Percentiles rank a stretch among this genome's conserved stretches.
phyloP scores from a whole-genome alignment of 768 basidiomycete genomes.

The Amanita phalloides region DNA sequence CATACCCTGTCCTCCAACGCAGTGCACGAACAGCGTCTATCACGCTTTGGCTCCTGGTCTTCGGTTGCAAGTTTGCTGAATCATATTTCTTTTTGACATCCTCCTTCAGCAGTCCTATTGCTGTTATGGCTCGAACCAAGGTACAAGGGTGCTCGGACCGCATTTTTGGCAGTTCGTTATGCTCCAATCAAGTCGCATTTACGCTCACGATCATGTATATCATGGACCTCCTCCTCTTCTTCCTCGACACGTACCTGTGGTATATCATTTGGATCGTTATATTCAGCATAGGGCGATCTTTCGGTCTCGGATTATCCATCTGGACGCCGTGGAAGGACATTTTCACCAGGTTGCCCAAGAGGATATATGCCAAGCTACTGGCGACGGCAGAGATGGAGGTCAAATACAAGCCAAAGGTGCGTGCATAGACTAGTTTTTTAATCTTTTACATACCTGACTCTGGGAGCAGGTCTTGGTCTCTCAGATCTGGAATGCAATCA shows the following conservation, averaged over 20 bases:
- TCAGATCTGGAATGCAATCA: conserved; percentile 98
- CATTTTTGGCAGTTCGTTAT: conserved; percentile 70
- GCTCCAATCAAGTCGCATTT: conserved; percentile 89
- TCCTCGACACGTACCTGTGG: conserved; percentile 99
- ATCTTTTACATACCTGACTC: not conserved
- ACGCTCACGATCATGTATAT: conserved; percentile 97
- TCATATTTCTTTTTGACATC: conserved; percentile 97
- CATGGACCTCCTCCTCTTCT: conserved; percentile 97
- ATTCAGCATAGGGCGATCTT: conserved; percentile 85
- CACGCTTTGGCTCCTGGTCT: conserved; percentile 83
- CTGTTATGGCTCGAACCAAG: conserved; percentile 93
- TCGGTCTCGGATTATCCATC: conserved; percentile 87
- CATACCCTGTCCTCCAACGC: conserved; percentile 74
- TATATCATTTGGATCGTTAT: conserved; percentile 99
- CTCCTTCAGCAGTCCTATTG: conserved; percentile 94
- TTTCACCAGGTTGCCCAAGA: conserved; percentile 90
- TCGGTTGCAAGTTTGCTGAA: conserved; percentile 93
- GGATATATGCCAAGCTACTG: conserved; percentile 94
- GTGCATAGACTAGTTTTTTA: conserved; percentile 3
- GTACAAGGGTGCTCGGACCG: conserved; percentile 86
- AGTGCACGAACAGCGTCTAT: conserved; percentile 76
- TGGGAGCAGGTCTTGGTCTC: conserved; percentile 72
- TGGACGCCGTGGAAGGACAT: conserved; percentile 99
- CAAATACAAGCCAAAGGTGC: conserved; percentile 96
- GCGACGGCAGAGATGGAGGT: conserved; percentile 98